Evolutionary conservation across 2,329 filamentous ascomycete species (phyloP).

Genomic region (Colletotrichum spaethianum): DNA sequence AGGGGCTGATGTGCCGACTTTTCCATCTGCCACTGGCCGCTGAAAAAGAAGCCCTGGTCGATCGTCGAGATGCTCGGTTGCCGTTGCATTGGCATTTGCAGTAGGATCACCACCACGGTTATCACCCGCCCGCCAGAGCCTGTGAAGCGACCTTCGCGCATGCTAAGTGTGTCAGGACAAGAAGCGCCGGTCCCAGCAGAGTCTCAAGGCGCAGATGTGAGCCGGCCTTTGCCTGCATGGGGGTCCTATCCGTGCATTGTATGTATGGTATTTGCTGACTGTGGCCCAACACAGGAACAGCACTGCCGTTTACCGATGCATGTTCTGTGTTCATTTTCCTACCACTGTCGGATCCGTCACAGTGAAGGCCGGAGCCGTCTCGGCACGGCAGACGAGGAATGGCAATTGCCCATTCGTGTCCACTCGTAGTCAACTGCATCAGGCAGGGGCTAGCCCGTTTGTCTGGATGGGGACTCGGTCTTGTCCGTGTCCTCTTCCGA

Average conservation of each 20-base stretch:
- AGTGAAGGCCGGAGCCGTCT: conserved; percentile 19
- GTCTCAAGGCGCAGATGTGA: conserved; percentile 11
- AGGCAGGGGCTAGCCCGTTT: conserved; percentile 11
- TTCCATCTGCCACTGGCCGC: conserved; percentile 35
- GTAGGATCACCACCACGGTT: conserved; percentile 8
- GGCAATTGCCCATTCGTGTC: conserved; percentile 1
- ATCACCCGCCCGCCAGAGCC: not conserved
- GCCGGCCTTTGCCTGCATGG: not conserved
- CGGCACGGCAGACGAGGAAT: conserved; percentile 16
- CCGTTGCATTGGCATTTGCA: conserved; percentile 37
- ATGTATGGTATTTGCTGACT: conserved; percentile 4
- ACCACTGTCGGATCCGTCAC: conserved; percentile 14
- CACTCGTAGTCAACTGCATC: conserved; percentile 9
- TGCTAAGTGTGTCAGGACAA: not conserved
- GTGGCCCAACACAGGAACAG: not conserved
- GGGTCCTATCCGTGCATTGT: conserved; percentile 10
- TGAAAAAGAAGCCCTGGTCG: conserved; percentile 25
- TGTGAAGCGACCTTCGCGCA: conserved; percentile 9
- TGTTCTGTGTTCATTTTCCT: not conserved
- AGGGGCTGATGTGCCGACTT: conserved; percentile 40
- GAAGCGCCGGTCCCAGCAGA: not conserved
- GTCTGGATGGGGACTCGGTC: conserved; percentile 8
- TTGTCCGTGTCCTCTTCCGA: conserved; percentile 23
- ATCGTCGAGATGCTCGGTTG: conserved; percentile 36
- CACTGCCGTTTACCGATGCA: not conserved